Percentiles rank a stretch among this genome's conserved stretches.
phyloP scores from a whole-genome alignment of 768 basidiomycete genomes.

The Rubroboletus satanas region DNA sequence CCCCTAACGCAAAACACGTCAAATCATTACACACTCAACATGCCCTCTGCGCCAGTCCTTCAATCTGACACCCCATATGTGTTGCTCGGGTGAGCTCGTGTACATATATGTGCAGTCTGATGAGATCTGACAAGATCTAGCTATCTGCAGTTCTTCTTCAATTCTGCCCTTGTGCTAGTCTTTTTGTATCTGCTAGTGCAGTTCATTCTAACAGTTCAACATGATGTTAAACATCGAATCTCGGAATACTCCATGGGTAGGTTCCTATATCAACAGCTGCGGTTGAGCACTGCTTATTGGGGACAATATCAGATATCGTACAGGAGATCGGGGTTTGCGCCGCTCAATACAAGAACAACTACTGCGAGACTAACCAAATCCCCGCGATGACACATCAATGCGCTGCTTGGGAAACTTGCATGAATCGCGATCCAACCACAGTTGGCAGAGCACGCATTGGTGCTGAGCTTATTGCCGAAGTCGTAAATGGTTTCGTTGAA shows the following conservation, averaged over 20 bases:
- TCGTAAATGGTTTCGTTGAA: constrained; percentile 95
- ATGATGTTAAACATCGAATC: constrained; percentile 85
- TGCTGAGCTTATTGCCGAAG: constrained; percentile 93
- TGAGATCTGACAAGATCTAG: constrained; percentile 35
- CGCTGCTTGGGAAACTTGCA: constrained; percentile 87
- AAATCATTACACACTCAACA: constrained; percentile 81
- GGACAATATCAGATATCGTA: constrained; percentile 61
- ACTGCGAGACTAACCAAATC: constrained; percentile 69
- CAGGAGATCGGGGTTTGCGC: constrained; percentile 91
- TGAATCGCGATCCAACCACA: constrained; percentile 89
- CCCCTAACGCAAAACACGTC: constrained; percentile 55
- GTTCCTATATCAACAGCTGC: constrained; percentile 13
- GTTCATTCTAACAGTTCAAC: constrained; percentile 86
- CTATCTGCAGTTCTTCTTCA: constrained; percentile 95
- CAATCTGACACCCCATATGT: constrained; percentile 74
- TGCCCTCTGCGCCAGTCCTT: constrained; percentile 56
- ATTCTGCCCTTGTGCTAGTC: constrained; percentile 75
- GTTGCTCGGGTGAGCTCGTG: constrained; percentile 67
- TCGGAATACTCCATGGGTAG: constrained; percentile 85
- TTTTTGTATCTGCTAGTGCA: constrained; percentile 82
- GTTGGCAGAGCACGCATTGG: constrained; percentile 87
- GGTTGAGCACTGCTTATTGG: constrained; percentile 19
- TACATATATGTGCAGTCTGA: constrained; percentile 8
- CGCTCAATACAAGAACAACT: constrained; percentile 73
- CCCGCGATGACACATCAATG: constrained; percentile 90